These are phyloP conservation scores for Juglanconis oblonga DNA, from an alignment of 2,329 filamentous ascomycete genomes.

Conservation along the genomic window DNA sequence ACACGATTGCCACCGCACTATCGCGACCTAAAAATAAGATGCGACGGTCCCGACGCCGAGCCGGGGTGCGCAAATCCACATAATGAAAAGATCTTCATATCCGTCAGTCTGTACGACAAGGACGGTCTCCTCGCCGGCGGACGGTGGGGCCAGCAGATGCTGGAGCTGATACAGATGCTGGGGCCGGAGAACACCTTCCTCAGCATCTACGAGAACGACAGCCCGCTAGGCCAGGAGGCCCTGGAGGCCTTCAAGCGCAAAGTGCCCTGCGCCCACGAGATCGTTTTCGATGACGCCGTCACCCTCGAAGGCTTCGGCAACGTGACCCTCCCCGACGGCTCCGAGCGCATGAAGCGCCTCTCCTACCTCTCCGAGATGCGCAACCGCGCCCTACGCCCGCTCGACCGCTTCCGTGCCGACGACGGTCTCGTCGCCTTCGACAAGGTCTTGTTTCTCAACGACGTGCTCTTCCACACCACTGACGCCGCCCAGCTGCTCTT, in stretches of 20 bases:
- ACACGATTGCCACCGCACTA: slow-evolving; percentile 37
- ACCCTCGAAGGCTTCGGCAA: slow-evolving; percentile 55
- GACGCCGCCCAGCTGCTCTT: slow-evolving; percentile 61
- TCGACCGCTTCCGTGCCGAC: slow-evolving; percentile 44
- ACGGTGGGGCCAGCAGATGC: slow-evolving; percentile 59
- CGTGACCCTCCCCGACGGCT: slow-evolving; percentile 60
- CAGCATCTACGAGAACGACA: slow-evolving; percentile 72
- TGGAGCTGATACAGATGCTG: slow-evolving; percentile 62
- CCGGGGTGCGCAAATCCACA: slow-evolving; percentile 36
- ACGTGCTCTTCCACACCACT: slow-evolving; percentile 52
- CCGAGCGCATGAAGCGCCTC: slow-evolving; percentile 66
- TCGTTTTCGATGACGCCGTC: slow-evolving; percentile 60
- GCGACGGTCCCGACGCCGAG: slow-evolving; percentile 24
- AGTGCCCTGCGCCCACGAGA: slow-evolving; percentile 42
- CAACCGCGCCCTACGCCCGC: slow-evolving; percentile 64
- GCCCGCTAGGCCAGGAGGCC: slow-evolving; percentile 51
- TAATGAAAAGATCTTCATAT: slow-evolving; percentile 70
- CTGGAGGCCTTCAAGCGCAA: slow-evolving; percentile 50
- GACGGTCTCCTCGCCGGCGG: slow-evolving; percentile 59
- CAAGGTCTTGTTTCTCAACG: slow-evolving; percentile 64
- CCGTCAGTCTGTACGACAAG: slow-evolving; percentile 66
- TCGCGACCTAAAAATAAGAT: slow-evolving; percentile 28
- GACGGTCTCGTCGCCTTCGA: slow-evolving; percentile 43
- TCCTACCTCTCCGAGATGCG: slow-evolving; percentile 70
- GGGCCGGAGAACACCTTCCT: slow-evolving; percentile 67